Evolutionary conservation across 306 rosid species (phyloP).

Genomic region (Dalbergia oliveri): DNA sequence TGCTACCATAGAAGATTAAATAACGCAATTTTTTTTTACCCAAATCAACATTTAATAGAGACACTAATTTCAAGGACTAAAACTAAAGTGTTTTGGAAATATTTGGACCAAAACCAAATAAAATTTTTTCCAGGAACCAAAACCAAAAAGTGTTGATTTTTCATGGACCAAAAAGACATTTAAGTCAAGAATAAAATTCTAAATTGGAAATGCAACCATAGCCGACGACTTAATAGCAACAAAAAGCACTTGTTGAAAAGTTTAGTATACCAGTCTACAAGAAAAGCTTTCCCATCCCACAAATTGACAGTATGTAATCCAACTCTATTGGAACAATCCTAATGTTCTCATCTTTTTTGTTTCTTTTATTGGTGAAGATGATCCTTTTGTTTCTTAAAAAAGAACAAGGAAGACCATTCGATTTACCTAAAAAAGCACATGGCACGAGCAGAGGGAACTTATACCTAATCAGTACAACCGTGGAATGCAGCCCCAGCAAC

Average conservation of each 20-base stretch:
- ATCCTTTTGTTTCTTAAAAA: background rate
- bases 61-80: too few relatives aligned
- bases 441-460: background rate
- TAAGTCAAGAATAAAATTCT: too few relatives aligned
- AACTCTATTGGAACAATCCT: background rate
- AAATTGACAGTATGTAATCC: background rate
- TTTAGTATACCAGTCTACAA: background rate
- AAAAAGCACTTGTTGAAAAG: background rate
- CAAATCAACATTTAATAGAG: too few relatives aligned
- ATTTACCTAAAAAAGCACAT: background rate
- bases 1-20: too few relatives aligned
- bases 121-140: too few relatives aligned
- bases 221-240: background rate
- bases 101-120: too few relatives aligned
- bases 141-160: too few relatives aligned
- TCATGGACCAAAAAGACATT: too few relatives aligned
- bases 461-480: background rate
- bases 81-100: too few relatives aligned
- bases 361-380: background rate
- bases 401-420: background rate
- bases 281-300: background rate
- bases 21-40: too few relatives aligned
- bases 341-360: background rate
- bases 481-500: background rate
- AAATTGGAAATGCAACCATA: background rate